These are phyloP conservation scores for Penicillium arizonense DNA, from an alignment of 495 filamentous ascomycete genomes.

Conservation along the genomic window DNA sequence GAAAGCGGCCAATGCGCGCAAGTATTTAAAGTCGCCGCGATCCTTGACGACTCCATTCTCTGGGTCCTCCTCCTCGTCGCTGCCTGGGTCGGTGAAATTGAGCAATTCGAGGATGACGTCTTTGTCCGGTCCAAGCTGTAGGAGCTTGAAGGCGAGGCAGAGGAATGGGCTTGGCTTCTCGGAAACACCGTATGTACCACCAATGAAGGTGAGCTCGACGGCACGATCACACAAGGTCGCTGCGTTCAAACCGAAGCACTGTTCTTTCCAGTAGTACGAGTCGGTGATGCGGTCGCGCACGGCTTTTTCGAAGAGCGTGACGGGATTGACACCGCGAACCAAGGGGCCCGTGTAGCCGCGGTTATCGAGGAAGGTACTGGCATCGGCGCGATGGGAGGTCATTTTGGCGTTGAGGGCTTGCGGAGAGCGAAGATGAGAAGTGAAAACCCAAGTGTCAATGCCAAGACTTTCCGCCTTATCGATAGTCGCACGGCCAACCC, in stretches of 20 bases:
- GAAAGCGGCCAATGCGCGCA: constrained; percentile 83
- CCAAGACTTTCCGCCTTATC: constrained; percentile 37
- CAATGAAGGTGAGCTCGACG: constrained; percentile 75
- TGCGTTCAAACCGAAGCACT: constrained; percentile 94
- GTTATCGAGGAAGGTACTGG: constrained; percentile 74
- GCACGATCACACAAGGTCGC: constrained; percentile 88
- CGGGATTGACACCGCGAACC: constrained; percentile 80
- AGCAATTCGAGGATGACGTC: constrained; percentile 83
- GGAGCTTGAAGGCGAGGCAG: constrained; percentile 90
- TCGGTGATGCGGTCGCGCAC: constrained; percentile 93
- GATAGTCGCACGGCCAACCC: constrained; percentile 46
- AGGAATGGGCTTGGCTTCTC: constrained; percentile 91
- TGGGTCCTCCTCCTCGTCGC: constrained; percentile 30
- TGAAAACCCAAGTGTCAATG: constrained; percentile 15
- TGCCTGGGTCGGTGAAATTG: constrained; percentile 48
- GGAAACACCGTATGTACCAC: constrained; percentile 77
- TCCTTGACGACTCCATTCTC: constrained; percentile 36
- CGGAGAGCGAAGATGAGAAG: constrained; percentile 1
- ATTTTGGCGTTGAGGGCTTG: constrained; percentile 18
- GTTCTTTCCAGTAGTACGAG: constrained; percentile 97
- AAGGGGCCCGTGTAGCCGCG: constrained; percentile 68
- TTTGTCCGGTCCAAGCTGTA: constrained; percentile 78
- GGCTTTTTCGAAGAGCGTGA: constrained; percentile 86
- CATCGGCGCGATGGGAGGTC: constrained; percentile 65
- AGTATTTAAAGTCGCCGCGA: constrained; percentile 82